Evolutionary conservation across 352 stramenopile species (phyloP), one percentile per base, ranked within the genome.

Genomic region (Globisporangium camurandrum): DNA sequence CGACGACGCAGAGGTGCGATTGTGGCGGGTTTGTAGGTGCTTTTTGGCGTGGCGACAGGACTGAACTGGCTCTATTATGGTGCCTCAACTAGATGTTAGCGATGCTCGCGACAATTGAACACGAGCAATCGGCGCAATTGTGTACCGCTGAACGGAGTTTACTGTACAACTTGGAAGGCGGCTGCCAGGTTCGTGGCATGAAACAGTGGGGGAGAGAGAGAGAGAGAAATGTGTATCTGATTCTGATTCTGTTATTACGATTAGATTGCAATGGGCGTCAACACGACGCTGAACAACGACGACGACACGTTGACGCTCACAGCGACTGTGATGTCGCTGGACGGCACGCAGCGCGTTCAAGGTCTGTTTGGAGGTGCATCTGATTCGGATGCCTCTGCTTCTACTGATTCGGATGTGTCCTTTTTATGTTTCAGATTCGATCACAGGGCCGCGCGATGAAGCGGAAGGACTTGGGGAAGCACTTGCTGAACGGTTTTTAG

Each of bases 171-270:
- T 62, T 95, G 9, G 76, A 94, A 67, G 83, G 85, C 23, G 85
- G 85, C 48, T 95, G 85, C 52, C 85, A 95, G 69, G 74, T 91
- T n/a, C n/a, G n/a, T n/a, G n/a, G n/a, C n/a, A n/a, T n/a, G n/a
- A n/a, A n/a, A n/a, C n/a, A n/a, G n/a, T n/a, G n/a, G n/a, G n/a
- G n/a, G n/a, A n/a, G n/a, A n/a, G n/a, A n/a, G n/a, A n/a, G n/a
- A n/a, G n/a, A n/a, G n/a, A n/a, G n/a, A n/a, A n/a, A n/a, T n/a
- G n/a, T n/a, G n/a, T n/a, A n/a, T n/a, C 1, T 12, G 24, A 4
- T 50, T 24, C 2, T 53, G 22, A 9, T 22, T 6, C 12, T 37
- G 41, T 47, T 24, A 23, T 51, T 31, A 3, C 41, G 16, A 54
- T 11, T 41, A 86, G 77, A 91, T 92, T 36, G 75, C 81, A 19